Evolutionary conservation across 805 yeast genomes (phyloP).

Genomic region (Vanderwaltozyma tropicalis): DNA sequence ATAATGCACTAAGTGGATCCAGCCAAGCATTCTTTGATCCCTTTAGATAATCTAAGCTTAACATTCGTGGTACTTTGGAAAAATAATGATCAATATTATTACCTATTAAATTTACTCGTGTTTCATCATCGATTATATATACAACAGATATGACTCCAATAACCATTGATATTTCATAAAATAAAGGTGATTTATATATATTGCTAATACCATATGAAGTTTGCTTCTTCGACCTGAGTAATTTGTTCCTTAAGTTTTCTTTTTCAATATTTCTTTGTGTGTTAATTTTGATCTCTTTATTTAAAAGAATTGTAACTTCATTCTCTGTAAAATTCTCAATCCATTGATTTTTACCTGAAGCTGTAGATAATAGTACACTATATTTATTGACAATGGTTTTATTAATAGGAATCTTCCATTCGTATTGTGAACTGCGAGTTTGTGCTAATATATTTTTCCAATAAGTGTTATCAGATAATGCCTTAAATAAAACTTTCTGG

Average conservation of each 20-base stretch:
- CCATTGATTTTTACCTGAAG: constrained; percentile 5
- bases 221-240: no score
- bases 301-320: constrained; percentile 7
- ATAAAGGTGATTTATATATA: no score
- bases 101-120: no score
- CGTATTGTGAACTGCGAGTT: no score
- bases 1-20: not conserved
- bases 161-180: no score
- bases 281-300: constrained; percentile 14
- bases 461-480: constrained; percentile 5
- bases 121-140: no score
- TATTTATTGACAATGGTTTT: constrained; percentile 12
- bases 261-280: constrained; percentile 2
- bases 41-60: no score
- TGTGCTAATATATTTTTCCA: constrained; percentile 14
- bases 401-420: no score
- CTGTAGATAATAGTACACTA: constrained; percentile 24
- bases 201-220: no score
- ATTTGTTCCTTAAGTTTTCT: not conserved
- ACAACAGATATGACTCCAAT: no score
- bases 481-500: constrained; percentile 30
- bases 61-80: no score
- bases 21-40: not conserved
- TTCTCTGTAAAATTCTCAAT: constrained; percentile 2
- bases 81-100: no score